Base-by-base conservation (phyloP, 2,329 filamentous ascomycete genomes). In the Trichocomaceae sp. region DNA sequence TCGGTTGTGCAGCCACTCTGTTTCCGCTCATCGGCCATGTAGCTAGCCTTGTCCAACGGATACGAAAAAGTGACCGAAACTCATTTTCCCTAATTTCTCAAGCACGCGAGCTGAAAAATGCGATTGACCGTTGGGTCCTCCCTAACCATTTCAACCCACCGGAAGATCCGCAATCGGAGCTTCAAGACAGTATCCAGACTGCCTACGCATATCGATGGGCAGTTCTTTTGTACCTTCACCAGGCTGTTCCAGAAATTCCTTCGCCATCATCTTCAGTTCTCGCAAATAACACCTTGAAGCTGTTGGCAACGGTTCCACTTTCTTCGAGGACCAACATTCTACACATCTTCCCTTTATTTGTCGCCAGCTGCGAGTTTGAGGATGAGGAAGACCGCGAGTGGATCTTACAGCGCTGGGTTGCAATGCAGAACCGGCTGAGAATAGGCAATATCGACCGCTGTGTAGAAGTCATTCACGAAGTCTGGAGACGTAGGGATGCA, bases 21-120 rank as follows among this genome's bases (percentile, higher is more conserved):
- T 88, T 88, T 62, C 85, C 85, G 1, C 71, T 87, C 1, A 85
- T 88, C 57, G 83, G 84, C 10, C 78, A 79, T 19, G 83, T 84
- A 20, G 85, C 84, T 3, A 82, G 81, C 57, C 73, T 88, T 2
- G 81, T 86, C n/a, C 79, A 83, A 52, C 80, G 77, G 52, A 82
- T 87, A 8, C 75, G 81, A 31, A 79, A 76, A 41, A 72, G 70
- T 1, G 66, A 74, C 44, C 75, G 72, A n/a, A 86, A 84, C 55
- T 80, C 79, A 0, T 77, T 83, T 9, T 76, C 75, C n/a, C 77
- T 85, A 39, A 80, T 86, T 50, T 80, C 79, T 12, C 77, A 82
- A 59, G 84, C 82, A 0, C 79, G 82, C 61, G 79, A 84, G 52
- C 69, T 87, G 33, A 86, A 84, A 66, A 72, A 76, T 41, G 72